Base-by-base conservation (phyloP, 768 basidiomycete species). In the Termitomyces heimii region DNA sequence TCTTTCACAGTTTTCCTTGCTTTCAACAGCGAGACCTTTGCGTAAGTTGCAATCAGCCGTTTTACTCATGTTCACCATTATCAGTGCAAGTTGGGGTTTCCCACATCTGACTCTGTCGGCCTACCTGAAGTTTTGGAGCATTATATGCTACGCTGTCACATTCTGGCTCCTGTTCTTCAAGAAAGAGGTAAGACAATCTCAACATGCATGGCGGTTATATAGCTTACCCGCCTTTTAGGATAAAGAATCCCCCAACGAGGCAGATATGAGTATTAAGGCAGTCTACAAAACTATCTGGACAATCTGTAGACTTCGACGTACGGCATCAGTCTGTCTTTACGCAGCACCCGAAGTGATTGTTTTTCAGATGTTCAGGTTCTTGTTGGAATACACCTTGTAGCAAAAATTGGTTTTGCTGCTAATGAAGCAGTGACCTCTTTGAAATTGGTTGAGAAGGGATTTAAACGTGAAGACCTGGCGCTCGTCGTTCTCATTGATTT, bases 1-100 rank as follows among this genome's bases (percentile, higher is more conserved):
- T 94, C 93, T 2, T 98, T 97, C 68, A 99, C 97, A 8, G 94
- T 98, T 6, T 98, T 98, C 68, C 81, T 99, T 42, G 97, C 97
- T 0, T 85, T 99, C 68, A 99, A 98, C 68, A 94, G 92, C 62
- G 88, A 93, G 65, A 86, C 89, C 26, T 99, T 99, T 67, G 82
- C 85, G 89, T 92, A 65, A 46, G 84, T 73, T 22, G 39, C 4
- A 34, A 18, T 29, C 34, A 28, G 60, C 16, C 4, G 44, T 43
- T 13, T 16, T 31, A 47, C 24, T 35, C 42, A 35, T 18, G 18
- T 34, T 55, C 20, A 50, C 48, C 43, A 37, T 35, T 35, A 22
- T 49, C 58, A 92, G 88, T 40, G 68, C 76, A 58, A 91, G 79
- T 72, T 92, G 90, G 89, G 88, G 89, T 45, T 75, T 91, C 22